Percentiles rank a stretch among this genome's conserved stretches.
phyloP scores from a whole-genome alignment of 2,329 filamentous ascomycete genomes.

The Aureobasidium sp. region DNA sequence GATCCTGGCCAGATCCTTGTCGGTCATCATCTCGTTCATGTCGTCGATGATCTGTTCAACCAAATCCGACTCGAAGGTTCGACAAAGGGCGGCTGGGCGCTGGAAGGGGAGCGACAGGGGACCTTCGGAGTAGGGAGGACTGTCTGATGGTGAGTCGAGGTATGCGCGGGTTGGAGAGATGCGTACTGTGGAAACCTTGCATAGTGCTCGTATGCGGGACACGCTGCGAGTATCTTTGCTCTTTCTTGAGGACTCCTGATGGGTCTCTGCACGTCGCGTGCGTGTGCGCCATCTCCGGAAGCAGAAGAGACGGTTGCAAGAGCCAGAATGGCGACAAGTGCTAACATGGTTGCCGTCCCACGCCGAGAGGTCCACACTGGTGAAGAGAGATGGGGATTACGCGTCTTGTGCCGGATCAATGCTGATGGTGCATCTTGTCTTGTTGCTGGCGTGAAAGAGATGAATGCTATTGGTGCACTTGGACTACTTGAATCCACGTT shows the following conservation, averaged over 20 bases:
- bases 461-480: no score
- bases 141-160: constrained; percentile 33
- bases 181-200: constrained; percentile 32
- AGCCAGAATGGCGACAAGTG: constrained; percentile 22
- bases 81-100: constrained; percentile 70
- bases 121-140: constrained; percentile 71
- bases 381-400: not conserved
- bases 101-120: constrained; percentile 78
- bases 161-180: not conserved
- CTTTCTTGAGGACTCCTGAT: constrained; percentile 24
- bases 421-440: no score
- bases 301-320: constrained; percentile 26
- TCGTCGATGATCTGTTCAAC: constrained; percentile 86
- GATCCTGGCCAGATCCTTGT: constrained; percentile 80
- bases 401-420: no score
- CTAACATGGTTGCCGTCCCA: not conserved
- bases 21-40: constrained; percentile 69
- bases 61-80: constrained; percentile 78
- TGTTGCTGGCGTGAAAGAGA: no score
- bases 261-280: constrained; percentile 20
- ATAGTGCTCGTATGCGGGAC: constrained; percentile 35
- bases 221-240: constrained; percentile 31
- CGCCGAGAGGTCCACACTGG: not conserved
- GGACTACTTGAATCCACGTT: no score
- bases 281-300: constrained; percentile 18